Conservation (phyloP, 192 early-diverging fungal genomes). For the Backusella australiensis region DNA sequence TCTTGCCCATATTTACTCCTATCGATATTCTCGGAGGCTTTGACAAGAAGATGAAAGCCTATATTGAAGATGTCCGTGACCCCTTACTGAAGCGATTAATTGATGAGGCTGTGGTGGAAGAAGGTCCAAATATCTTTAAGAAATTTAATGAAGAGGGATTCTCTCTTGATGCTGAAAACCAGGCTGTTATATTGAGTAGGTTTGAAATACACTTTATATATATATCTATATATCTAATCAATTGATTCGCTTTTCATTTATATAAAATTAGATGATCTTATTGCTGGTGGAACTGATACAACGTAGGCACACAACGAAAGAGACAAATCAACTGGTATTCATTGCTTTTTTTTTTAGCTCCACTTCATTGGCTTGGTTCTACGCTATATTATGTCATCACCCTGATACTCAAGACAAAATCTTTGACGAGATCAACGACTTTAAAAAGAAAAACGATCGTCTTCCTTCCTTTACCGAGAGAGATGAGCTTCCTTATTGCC, state of each 20-base stretch:
- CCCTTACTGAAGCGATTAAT: not conserved
- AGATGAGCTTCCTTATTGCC: not conserved
- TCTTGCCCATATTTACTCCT: not conserved
- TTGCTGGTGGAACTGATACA: not conserved
- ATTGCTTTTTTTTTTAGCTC: not conserved
- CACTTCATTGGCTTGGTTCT: conserved; percentile 4
- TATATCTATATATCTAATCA: not conserved
- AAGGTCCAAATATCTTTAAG: not conserved
- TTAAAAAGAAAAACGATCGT: not conserved
- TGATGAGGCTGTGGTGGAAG: not conserved
- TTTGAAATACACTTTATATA: not conserved
- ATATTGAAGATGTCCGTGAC: not conserved
- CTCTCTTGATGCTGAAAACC: not conserved
- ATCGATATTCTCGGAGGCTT: not conserved
- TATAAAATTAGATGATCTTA: conserved; percentile 7
- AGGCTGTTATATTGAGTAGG: not conserved
- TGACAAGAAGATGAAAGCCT: not conserved
- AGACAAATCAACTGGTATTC: not conserved
- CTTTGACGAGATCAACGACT: not conserved
- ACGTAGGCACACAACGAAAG: not conserved
- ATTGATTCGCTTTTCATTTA: not conserved
- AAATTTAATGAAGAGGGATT: not conserved
- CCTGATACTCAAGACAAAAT: not conserved
- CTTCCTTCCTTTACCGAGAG: not conserved
- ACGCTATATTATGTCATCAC: not conserved